Evolutionary conservation across 2,329 filamentous ascomycete species (phyloP).

Genomic region (Colletotrichum noveboracense): DNA sequence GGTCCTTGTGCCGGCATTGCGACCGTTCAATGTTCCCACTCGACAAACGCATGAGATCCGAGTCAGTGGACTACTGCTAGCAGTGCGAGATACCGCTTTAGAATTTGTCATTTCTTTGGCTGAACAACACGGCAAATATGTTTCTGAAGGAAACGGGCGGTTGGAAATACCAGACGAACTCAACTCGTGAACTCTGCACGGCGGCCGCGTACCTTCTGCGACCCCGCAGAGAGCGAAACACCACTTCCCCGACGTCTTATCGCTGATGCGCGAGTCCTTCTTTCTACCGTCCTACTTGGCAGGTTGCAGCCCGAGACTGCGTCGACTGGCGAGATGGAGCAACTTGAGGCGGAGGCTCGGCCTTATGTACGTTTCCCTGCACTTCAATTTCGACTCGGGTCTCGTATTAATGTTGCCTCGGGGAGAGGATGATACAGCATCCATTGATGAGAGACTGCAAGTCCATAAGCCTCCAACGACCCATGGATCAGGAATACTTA

Average conservation of each 20-base stretch:
- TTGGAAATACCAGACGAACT: background rate
- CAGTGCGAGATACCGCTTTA: too few species aligned
- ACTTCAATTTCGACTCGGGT: fast-evolving
- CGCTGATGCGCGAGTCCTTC: background rate
- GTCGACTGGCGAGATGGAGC: background rate
- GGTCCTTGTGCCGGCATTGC: background rate
- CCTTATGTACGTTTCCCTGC: background rate
- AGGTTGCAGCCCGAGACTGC: background rate
- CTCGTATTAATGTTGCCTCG: fast-evolving
- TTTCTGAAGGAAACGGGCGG: background rate
- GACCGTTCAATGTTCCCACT: fast-evolving
- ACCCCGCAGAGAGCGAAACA: background rate
- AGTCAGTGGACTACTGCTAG: background rate
- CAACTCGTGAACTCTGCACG: background rate
- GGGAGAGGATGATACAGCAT: background rate
- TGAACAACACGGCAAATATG: fast-evolving
- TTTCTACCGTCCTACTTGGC: background rate
- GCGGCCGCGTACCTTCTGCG: background rate
- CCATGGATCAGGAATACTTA: background rate
- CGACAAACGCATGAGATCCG: fast-evolving
- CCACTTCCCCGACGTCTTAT: background rate
- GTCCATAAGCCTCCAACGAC: background rate
- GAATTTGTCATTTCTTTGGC: too few species aligned
- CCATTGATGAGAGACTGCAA: background rate
- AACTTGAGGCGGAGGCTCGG: background rate